These are phyloP conservation scores for Colletotrichum eleusines DNA, from an alignment of 2,329 filamentous ascomycete genomes.

Conservation along the genomic window DNA sequence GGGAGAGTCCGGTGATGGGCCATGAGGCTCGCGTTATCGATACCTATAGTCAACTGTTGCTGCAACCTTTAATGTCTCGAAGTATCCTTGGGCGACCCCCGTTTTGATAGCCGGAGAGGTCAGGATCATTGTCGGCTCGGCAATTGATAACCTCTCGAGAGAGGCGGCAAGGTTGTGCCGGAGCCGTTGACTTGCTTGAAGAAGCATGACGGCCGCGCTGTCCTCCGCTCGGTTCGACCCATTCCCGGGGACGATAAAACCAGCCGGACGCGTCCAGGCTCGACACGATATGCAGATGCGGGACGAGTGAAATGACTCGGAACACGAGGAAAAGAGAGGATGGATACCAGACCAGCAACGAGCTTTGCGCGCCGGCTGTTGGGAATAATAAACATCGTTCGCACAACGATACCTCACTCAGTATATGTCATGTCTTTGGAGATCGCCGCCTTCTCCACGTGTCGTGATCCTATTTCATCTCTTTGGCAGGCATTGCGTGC, in stretches of 20 bases:
- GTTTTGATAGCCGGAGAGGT: neutral
- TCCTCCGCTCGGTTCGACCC: neutral
- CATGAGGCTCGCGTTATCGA: neutral
- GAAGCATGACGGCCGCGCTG: neutral
- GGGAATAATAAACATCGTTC: neutral
- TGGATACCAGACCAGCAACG: neutral
- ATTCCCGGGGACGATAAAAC: neutral
- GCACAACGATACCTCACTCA: neutral
- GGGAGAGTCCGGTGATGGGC: slow-evolving; percentile 17
- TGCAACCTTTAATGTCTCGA: neutral
- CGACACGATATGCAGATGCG: neutral
- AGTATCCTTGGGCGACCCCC: neutral
- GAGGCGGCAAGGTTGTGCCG: neutral
- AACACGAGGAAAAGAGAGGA: neutral
- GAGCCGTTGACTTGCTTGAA: neutral
- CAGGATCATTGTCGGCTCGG: neutral
- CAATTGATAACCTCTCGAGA: neutral
- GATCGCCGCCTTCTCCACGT: neutral
- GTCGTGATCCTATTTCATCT: neutral
- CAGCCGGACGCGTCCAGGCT: neutral
- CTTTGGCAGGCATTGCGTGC: neutral
- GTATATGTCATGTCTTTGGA: neutral
- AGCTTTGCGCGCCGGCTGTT: neutral
- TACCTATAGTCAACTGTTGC: neutral
- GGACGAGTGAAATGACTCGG: neutral